A percentile compares a stretch with the other conserved stretches of the same genome.
Conservation (phyloP, 495 filamentous ascomycete genomes). For the Podospora pseudoanserina region DNA sequence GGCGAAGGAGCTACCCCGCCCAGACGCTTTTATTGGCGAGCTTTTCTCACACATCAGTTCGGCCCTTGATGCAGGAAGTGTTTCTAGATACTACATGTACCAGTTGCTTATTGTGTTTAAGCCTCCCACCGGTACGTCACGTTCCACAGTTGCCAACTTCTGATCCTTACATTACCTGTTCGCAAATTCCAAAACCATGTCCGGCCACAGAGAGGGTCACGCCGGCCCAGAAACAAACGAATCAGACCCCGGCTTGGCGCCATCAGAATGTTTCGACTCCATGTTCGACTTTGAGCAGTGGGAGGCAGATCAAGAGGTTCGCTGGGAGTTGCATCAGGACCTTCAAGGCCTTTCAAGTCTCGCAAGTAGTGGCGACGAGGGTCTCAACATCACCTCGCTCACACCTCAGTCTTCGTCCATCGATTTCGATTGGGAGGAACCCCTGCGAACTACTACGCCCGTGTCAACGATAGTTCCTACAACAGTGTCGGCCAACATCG, state of each 20-base stretch:
- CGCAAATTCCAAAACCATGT: background rate
- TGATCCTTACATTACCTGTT: background rate
- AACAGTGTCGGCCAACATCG: background rate
- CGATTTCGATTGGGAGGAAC: background rate
- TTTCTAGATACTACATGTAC: too few species aligned
- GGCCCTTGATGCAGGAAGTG: too few species aligned
- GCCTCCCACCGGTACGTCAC: background rate
- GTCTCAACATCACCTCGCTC: background rate
- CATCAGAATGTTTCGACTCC: background rate
- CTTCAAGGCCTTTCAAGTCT: background rate
- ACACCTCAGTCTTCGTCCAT: background rate
- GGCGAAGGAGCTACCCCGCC: background rate
- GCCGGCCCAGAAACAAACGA: background rate
- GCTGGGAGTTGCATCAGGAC: background rate
- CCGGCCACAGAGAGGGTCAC: background rate
- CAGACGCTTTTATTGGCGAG: background rate
- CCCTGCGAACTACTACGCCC: background rate
- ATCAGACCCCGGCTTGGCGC: background rate
- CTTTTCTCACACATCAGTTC: background rate
- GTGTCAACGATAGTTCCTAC: background rate
- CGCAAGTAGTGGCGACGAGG: background rate
- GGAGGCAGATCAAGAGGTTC: too few species aligned
- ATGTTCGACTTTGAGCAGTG: background rate
- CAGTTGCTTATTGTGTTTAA: too few species aligned
- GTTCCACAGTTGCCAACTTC: background rate